Base-by-base conservation (phyloP, 2,329 filamentous ascomycete genomes). In the Phyllosticta citrichinensis region DNA sequence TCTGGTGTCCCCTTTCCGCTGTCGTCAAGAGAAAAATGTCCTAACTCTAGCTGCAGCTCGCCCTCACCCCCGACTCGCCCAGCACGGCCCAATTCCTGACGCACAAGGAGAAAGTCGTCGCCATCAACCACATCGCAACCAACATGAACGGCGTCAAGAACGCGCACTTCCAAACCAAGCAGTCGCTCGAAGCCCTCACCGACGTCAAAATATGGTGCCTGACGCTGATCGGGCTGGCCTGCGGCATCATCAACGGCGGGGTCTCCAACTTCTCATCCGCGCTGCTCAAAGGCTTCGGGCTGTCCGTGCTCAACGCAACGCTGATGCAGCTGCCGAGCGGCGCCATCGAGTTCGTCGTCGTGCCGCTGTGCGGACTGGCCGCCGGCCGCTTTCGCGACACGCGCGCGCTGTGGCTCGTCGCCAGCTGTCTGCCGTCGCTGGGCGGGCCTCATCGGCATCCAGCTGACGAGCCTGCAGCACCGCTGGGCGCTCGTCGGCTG, bases 381-480 rank as follows among this genome's bases (percentile, higher is more conserved):
- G 71, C 71, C 0, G 68, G 69, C 0, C 70, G 72, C 55, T 71
- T 67, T 19, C 66, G 62, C 2, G 65, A 74, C 25, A 65, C 67
- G 25, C 66, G 71, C 9, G 72, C 70, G 50, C 52, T 68, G 10
- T 67, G 73, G 8, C 64, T 74, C 1, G 70, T 70, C 1, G 68
- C 78, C 0, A 76, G 76, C 11, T 75, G 74, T 57, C 66, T 79
- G 1, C 77, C 76, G 2, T 78, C 80, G 33, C 74, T 82, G 11
- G 79, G 70, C 1, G 80, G 80, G 79, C 0, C 72, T 82, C 0
- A 70, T 81, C 1, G 80, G 80, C 4, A 80, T 83, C 62, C 71
- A 78, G 1, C 75, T 79, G 27, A 81, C 79, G 17, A 65, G 69
- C 20, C 68, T 80, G 2, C 67, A 75, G 3, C 73, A 81, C 56